Evolutionary conservation across 345 rosid genomes (phyloP), one percentile per base, ranked within the genome.

Genomic region (Syzygium grande): DNA sequence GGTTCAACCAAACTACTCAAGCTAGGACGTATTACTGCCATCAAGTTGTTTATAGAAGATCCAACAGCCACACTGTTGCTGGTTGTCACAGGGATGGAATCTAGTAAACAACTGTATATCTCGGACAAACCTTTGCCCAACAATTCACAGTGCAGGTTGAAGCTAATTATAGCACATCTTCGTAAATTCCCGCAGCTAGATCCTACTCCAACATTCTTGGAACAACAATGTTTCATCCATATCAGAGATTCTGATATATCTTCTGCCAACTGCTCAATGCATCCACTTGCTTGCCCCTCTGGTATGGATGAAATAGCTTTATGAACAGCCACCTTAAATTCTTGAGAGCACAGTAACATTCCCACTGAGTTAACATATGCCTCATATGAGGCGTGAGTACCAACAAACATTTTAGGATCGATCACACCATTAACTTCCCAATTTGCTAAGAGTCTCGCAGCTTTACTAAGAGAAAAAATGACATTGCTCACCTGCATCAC

Each of bases 251-350:
- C 93, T 85, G 93, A 92, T 78, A 95, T 59, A 92, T 96, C 98
- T 73, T 87, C 88, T 13, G 92, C 91, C 93, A 96, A 91, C 86
- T 92, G 93, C 88, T 85, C 91, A 85, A 97, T 88, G 87, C 94
- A 95, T 87, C 91, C 94, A 92, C 97, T 90, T 49, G 92, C 97
- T 92, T 97, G 99, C 88, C 98, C 99, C 93, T 96, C 99, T 90
- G 99, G 98, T 89, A 94, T 92, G 89, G 93, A 93, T 87, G 90
- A 92, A 87, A 94, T 89, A 86, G 94, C 96, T 55, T 89, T 90
- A 87, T 91, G 92, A 86, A 95, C 83, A 77, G 96, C 95, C 73
- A 91, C 91, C 91, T 93, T 93, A 89, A 96, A 89, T 63, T 90
- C 93, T 87, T 93, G 93, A 16, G 95, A 91, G 86, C 94, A 92